Evolutionary conservation across 2,329 filamentous ascomycete species (phyloP).

Genomic region (Thielaviopsis cerberus): DNA sequence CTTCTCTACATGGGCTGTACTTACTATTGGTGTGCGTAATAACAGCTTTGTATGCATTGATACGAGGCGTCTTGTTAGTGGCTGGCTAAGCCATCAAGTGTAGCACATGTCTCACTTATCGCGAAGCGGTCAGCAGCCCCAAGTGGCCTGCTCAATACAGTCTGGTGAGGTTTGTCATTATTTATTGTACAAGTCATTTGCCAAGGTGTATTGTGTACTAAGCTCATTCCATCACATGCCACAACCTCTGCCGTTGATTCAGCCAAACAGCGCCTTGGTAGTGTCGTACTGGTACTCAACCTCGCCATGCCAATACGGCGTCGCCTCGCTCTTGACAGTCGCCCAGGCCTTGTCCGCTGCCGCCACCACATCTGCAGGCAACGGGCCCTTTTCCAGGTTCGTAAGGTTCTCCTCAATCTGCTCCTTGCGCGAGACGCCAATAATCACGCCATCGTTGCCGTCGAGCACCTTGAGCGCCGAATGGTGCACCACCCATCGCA

Average conservation of each 20-base stretch:
- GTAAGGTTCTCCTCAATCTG: slow-evolving; percentile 41
- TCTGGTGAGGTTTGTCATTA: neutral
- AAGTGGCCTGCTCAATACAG: neutral
- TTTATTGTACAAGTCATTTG: neutral
- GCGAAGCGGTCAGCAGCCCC: neutral
- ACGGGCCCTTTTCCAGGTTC: slow-evolving; percentile 46
- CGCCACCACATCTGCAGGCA: slow-evolving; percentile 58
- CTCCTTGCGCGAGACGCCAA: slow-evolving; percentile 37
- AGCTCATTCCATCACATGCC: too few relatives aligned
- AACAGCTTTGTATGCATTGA: neutral
- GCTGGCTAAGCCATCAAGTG: neutral
- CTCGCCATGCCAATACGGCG: slow-evolving; percentile 39
- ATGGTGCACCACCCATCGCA: slow-evolving; percentile 59
- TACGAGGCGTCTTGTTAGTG: neutral
- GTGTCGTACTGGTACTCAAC: slow-evolving; percentile 51
- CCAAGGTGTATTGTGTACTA: too few relatives aligned
- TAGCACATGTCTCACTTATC: neutral
- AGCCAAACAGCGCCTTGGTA: slow-evolving; percentile 36
- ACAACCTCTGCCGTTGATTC: too few relatives aligned
- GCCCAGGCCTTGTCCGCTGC: slow-evolving; percentile 63
- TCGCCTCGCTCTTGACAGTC: slow-evolving; percentile 39
- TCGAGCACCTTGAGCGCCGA: slow-evolving; percentile 35
- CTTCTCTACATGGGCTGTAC: too few relatives aligned
- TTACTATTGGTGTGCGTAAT: too few relatives aligned
- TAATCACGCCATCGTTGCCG: slow-evolving; percentile 40